Base-by-base conservation (phyloP, 2,329 filamentous ascomycete genomes). In the Fusarium guadeloupense region DNA sequence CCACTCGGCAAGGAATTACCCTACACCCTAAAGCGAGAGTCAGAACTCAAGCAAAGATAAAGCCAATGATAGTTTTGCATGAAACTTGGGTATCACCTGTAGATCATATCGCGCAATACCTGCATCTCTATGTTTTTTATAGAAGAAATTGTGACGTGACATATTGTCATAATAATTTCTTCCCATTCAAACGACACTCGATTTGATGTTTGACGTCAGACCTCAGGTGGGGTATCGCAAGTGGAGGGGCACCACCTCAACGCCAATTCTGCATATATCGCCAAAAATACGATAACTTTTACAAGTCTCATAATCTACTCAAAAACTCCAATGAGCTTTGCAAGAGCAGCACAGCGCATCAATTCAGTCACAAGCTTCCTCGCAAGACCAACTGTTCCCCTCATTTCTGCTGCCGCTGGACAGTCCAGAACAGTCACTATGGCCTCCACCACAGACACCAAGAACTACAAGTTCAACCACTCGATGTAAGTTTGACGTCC, bases 401-500 rank as follows among this genome's bases (percentile, higher is more conserved):
- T 19, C 37, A 26, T 51, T n/a, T 39, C 44, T 21, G 26, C 37
- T 40, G 26, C 6, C 13, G 19, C 28, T 41, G 43, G 31, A 37
- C 69, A 69, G 54, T 48, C 55, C n/a, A 65, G 61, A 85, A 84
- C 90, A 61, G 84, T 85, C 51, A 85, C 86, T 3, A 96, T 93
- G 86, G 84, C 91, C 62, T 85, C 85, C 44, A 85, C 86, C 4
- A 96, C 93, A 0, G 86, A 97, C 63, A 80, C 84, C 2, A 82
- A 81, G 64, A 91, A 85, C 59, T 98, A 98, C 79, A 91, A 95
- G 77, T 82, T 89, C 75, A 94, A 95, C 78, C 91, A 95, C 81
- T 90, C 91, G 53, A 98, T 98, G 94, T 87, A 73, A 72, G 83
- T 45, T 6, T n/a, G 40, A 26, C 47, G 25, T 30, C 4, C 14